Evolutionary conservation across 2,329 filamentous ascomycete genomes (phyloP), one percentile per base, ranked within the genome.

Genomic region (Hymenoscyphus fructigenus): DNA sequence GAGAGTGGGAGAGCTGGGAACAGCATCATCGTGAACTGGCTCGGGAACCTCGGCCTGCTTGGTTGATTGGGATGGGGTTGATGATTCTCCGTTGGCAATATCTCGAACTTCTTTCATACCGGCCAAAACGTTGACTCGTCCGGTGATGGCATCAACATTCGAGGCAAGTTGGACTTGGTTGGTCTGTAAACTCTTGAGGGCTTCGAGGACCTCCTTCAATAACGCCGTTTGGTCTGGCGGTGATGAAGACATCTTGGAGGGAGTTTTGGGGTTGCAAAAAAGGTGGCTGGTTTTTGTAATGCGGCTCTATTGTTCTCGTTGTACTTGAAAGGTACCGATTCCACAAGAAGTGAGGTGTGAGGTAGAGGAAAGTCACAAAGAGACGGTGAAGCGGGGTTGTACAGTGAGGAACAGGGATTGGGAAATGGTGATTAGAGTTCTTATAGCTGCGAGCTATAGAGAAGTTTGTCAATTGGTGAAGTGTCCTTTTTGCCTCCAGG

Each of bases 121-220:
- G 32, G 84, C 82, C 36, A 88, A 78, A 57, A 85, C 82, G 73
- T 88, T 88, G 65, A 89, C 83, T 63, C 85, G 81, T 60, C 84
- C 85, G 69, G 85, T 84, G 76, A 88, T 86, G 55, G 81, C 80
- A 75, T 88, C 85, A 53, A 88, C 81, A 59, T 82, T 80, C 56
- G 83, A 80, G 44, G 84, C 79, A 56, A 89, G 80, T 47, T 82
- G 78, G 55, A 79, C 76, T 71, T 88, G 84, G 65, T 86, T 85
- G 68, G 79, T 74, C 67, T 86, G 82, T 65, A 89, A 75, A n/a
- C 79, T 78, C 70, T 81, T 84, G 64, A 89, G 75, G 50, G 81
- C 81, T 50, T 79, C 76, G 28, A 88, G 78, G 69, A 89, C 85
- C 75, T 85, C 82, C 68, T 81, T 81, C 65, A 87, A 77, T 57